Conservation (phyloP, 2,329 filamentous ascomycete species). For the Aspergillus oerlinghausenensis region DNA sequence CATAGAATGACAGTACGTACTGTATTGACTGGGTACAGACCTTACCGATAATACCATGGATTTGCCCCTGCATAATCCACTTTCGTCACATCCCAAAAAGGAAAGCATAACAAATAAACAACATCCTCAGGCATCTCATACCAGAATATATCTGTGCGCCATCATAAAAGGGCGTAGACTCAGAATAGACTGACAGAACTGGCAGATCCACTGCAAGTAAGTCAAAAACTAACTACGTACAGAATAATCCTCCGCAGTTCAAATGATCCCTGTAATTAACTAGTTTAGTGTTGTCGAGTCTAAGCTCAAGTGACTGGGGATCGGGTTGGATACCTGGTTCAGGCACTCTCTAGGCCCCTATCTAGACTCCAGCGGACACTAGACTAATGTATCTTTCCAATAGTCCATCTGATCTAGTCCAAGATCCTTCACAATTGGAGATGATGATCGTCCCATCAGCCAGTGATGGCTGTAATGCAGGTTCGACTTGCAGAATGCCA, state of each 20-base stretch:
- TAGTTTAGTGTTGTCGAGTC: not conserved
- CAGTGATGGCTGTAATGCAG: not conserved
- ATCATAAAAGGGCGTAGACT: not conserved
- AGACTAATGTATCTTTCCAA: not conserved
- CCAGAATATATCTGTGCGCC: not conserved
- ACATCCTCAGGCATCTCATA: not conserved
- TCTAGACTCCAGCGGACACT: too few species aligned
- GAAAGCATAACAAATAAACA: not conserved
- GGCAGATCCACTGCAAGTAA: not conserved
- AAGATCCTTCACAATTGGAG: not conserved
- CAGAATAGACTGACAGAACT: too few species aligned
- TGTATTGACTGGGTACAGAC: too few species aligned
- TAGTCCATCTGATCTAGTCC: not conserved
- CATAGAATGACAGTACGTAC: too few species aligned
- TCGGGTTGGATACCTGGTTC: not conserved
- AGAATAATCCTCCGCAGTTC: not conserved
- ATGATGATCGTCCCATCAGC: not conserved
- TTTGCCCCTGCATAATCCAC: not conserved
- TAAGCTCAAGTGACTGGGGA: not conserved
- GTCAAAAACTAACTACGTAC: not conserved
- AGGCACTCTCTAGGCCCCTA: not conserved
- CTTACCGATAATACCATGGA: not conserved
- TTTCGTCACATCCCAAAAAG: not conserved
- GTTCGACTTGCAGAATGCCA: not conserved
- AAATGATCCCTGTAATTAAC: not conserved